Evolutionary conservation across 345 rosid genomes (phyloP).

Genomic region (Heritiera fomes): DNA sequence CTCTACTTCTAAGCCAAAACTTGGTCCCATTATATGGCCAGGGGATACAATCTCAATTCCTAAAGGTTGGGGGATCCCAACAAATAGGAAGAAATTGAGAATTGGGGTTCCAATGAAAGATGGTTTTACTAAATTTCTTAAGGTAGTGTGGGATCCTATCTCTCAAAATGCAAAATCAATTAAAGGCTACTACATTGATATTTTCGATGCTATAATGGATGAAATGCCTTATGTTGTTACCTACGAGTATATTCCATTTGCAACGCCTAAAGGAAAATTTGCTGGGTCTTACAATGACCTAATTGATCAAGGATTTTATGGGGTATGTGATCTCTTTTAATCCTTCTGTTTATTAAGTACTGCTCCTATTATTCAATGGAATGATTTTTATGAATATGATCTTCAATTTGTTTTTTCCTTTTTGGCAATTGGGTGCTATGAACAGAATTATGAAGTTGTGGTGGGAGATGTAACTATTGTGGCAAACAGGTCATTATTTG

Average conservation of each 20-base stretch:
- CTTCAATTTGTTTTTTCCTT: neutral
- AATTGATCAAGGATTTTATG: constrained; percentile 42
- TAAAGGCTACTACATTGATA: constrained; percentile 46
- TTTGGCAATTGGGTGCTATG: neutral
- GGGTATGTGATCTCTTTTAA: constrained; percentile 31
- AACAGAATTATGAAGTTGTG: constrained; percentile 51
- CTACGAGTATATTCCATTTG: constrained; percentile 39
- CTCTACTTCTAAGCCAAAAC: constrained; percentile 25
- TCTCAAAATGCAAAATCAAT: neutral
- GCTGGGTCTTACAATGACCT: constrained; percentile 40
- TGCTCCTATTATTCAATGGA: neutral
- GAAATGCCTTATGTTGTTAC: constrained; percentile 45
- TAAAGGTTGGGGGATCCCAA: constrained; percentile 51
- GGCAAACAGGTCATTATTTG: neutral
- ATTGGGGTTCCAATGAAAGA: constrained; percentile 46
- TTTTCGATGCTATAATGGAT: constrained; percentile 44
- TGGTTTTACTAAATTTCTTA: constrained; percentile 45
- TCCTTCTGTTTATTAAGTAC: neutral
- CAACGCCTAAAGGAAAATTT: constrained; percentile 16
- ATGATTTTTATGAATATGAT: neutral
- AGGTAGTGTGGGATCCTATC: constrained; percentile 31
- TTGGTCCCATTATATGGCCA: constrained; percentile 41
- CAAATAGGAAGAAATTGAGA: constrained; percentile 39
- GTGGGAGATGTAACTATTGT: too few species aligned
- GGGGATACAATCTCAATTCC: constrained; percentile 37